Evolutionary conservation across 805 yeast species (phyloP).

Genomic region (Cephaloascus fragrans): DNA sequence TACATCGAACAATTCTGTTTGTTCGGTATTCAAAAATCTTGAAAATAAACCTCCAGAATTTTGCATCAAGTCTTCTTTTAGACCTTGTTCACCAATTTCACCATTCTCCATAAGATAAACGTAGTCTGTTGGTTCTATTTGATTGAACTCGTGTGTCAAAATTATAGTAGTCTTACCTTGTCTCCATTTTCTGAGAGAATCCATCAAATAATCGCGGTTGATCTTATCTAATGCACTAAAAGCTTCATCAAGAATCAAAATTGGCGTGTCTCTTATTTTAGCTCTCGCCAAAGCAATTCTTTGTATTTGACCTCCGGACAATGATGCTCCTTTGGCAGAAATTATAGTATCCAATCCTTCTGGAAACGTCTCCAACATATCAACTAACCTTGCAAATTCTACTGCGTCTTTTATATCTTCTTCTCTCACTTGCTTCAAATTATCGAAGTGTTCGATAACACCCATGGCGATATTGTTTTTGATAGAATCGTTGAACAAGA

Average conservation of each 20-base stretch:
- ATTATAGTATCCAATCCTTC: conserved; percentile 46
- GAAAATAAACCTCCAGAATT: conserved; percentile 9
- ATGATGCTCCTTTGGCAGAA: conserved; percentile 30
- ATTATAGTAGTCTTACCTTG: conserved; percentile 64
- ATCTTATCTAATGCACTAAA: conserved; percentile 67
- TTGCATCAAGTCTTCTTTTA: conserved; percentile 8
- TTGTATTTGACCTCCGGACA: conserved; percentile 93
- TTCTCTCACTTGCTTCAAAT: conserved; percentile 10
- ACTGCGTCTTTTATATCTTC: conserved; percentile 31
- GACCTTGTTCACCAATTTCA: conserved; percentile 33
- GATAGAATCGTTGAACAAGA: conserved; percentile 55
- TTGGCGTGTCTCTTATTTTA: conserved; percentile 56
- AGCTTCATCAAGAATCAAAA: conserved; percentile 79
- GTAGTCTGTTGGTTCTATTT: conserved; percentile 46
- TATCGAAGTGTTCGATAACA: conserved; percentile 10
- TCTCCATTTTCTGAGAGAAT: conserved; percentile 51
- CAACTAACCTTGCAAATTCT: conserved; percentile 40
- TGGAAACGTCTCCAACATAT: conserved; percentile 37
- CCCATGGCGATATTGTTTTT: conserved; percentile 57
- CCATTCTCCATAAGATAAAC: conserved; percentile 59
- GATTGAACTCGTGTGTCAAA: conserved; percentile 67
- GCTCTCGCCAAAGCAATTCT: conserved; percentile 83
- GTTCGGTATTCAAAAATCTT: conserved; percentile 10
- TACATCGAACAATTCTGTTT: conserved; percentile 6
- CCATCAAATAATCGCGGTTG: conserved; percentile 35